Base-by-base conservation (phyloP, 2,329 filamentous ascomycete species). In the Diaporthe humulicola region DNA sequence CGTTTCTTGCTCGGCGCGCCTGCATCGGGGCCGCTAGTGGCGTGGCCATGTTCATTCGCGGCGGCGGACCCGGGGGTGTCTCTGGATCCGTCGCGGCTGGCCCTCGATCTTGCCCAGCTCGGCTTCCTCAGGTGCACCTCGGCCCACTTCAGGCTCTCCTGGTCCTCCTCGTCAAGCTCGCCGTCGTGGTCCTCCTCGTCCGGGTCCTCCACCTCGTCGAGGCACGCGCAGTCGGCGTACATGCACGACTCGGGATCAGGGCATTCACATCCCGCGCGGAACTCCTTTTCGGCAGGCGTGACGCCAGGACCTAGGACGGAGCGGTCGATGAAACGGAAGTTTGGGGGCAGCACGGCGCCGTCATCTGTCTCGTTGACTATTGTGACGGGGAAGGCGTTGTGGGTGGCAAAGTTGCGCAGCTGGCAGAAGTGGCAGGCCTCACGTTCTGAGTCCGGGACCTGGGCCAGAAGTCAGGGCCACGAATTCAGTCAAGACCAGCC, bases 181-280 rank as follows among this genome's bases (percentile, higher is more conserved):
- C 85, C 86, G 38, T 90, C 87, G 0, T 87, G 85, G 0, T 90
- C 87, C 0, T 90, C 87, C 14, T 92, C 89, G 33, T 90, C 92
- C n/a, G 90, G 87, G 0, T 81, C 79, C n/a, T 83, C 84, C 77
- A 88, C 83, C 77, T 89, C 87, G 73, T 86, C 83, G 14, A 95
- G 87, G 77, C 94, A 97, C 14, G 88, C 86, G 80, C 95, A 97
- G 33, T 84, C 86, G 50, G 85, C 87, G 78, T 92, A 94, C 80
- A 93, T 91, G 80, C 94, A 96, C 4, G 91, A 88, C 79, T 89
- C 87, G 67, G 90, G 87, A 2, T 89, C 84, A 1, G 79, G 82
- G 79, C 95, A 97, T 61, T 89, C 84, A 80, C 95, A 97, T 3
- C 94, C 94, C 72, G 87, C 88, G 76, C 91, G 89, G 72, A 94